phyloP scores from a whole-genome alignment of 2,329 filamentous ascomycete genomes.

The Pseudogymnoascus sp. region DNA sequence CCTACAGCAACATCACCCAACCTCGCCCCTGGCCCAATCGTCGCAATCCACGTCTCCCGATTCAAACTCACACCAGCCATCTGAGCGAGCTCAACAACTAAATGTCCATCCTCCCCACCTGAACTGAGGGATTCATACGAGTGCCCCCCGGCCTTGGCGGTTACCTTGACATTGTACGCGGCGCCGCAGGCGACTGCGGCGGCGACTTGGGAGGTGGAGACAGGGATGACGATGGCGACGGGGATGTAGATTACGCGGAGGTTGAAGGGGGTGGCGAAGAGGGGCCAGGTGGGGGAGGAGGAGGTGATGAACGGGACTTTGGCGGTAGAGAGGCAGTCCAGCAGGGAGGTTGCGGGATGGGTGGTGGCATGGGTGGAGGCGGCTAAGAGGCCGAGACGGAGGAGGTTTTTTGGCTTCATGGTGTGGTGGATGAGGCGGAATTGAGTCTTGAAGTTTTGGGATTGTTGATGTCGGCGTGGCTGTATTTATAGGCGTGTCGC shows the following conservation, averaged over 20 bases:
- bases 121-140: slow-evolving; percentile 43
- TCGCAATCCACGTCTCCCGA: slow-evolving; percentile 17
- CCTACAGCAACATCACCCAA: slow-evolving; percentile 37
- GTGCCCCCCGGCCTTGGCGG: slow-evolving; percentile 44
- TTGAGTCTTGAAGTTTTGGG: neutral
- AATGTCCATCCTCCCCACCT: slow-evolving; percentile 34
- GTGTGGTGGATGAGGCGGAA: neutral
- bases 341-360: neutral
- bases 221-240: slow-evolving; percentile 14
- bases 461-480: neutral
- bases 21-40: slow-evolving; percentile 35
- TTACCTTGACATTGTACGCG: slow-evolving; percentile 36
- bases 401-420: neutral
- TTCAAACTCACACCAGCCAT: slow-evolving; percentile 32
- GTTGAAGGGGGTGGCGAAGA: neutral
- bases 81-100: slow-evolving; percentile 36
- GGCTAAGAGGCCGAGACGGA: neutral
- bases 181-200: slow-evolving; percentile 39
- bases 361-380: neutral
- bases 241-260: neutral
- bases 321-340: neutral
- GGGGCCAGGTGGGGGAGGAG: neutral
- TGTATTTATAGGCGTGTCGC: neutral
- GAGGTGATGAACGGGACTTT: neutral
- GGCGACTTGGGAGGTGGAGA: slow-evolving; percentile 31